These are phyloP conservation scores for Penicillium concentricum DNA, from an alignment of 2,329 filamentous ascomycete species.

Conservation along the genomic window DNA sequence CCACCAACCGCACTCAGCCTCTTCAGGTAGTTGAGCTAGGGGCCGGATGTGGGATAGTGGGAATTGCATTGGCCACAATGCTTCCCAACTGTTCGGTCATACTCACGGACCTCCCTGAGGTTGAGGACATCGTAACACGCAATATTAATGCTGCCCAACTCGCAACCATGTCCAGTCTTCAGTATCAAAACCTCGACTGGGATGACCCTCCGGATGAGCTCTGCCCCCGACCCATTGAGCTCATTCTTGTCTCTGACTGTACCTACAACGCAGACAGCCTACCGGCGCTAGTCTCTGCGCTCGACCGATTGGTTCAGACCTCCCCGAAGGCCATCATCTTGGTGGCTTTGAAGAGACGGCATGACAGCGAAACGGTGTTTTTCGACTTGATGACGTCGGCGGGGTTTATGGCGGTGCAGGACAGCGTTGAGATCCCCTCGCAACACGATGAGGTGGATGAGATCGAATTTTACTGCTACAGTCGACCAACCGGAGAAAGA, in stretches of 20 bases:
- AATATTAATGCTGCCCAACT: conserved; percentile 53
- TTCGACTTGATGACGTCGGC: conserved; percentile 58
- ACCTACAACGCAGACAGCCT: conserved; percentile 71
- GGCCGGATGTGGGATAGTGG: conserved; percentile 67
- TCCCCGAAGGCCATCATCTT: conserved; percentile 55
- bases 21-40: conserved; percentile 64
- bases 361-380: conserved; percentile 65
- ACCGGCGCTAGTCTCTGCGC: conserved; percentile 60
- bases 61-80: conserved; percentile 60
- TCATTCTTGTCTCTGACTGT: conserved; percentile 68
- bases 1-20: conserved; percentile 24
- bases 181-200: conserved; percentile 63
- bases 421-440: conserved; percentile 37
- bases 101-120: conserved; percentile 66
- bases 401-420: conserved; percentile 34
- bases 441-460: conserved; percentile 36
- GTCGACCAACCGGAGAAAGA: conserved; percentile 5
- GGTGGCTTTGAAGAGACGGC: conserved; percentile 66
- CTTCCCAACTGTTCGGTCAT: conserved; percentile 53
- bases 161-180: conserved; percentile 43
- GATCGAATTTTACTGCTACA: conserved; percentile 41
- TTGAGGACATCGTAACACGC: conserved; percentile 57
- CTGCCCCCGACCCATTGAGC: conserved; percentile 46
- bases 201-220: conserved; percentile 52
- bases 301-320: conserved; percentile 48